Base-by-base conservation (phyloP, 352 stramenopile species). In the Globisporangium okanoganense region DNA sequence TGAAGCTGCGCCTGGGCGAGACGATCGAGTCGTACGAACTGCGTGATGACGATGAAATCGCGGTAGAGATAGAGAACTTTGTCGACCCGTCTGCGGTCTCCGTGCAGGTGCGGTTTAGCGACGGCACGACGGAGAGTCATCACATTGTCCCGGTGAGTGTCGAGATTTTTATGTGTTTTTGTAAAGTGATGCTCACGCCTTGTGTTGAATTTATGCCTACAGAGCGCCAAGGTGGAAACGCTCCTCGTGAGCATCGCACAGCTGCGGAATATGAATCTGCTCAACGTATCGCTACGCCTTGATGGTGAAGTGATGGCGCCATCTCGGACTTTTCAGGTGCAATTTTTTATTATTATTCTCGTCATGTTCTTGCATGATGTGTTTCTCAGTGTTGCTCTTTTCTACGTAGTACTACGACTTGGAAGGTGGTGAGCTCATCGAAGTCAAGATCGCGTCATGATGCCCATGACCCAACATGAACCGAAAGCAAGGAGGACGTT, bases 341-440 rank as follows among this genome's bases (percentile, higher is more conserved):
- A 70, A 40, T 40, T 40, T 12, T 40, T 4, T 14, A n/a, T 40
- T 8, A 40, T 14, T 40, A 40, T 14, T 40, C 35, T 40, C 35
- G 9, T 40, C 35, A 12, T 40, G n/a, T 14, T 14, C 36, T 43
- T n/a, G 36, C 5, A 5, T 5, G 5, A 6, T 4, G 36, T 43
- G 13, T 7, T 43, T 5, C 13, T n/a, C 36, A 43, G 16, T 2
- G 2, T 43, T 6, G 29, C 36, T 43, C 14, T 22, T 14, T n/a
- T 16, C 8, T 56, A 8, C 45, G n/a, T 50, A 88, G 79, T 68
- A 71, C 50, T 91, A 88, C 44, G 79, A 87, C 22, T 61, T 88
- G 43, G 76, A 89, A 79, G 82, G 79, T n/a, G 72, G 73, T 5
- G 82, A 91, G 47, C 41, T 89, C 20, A 75, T 89, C 40, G 79